A percentile compares a stretch with the other conserved stretches of the same genome.
phyloP scores from a whole-genome alignment of 2,329 filamentous ascomycete genomes.

The Colletotrichum nymphaeae region DNA sequence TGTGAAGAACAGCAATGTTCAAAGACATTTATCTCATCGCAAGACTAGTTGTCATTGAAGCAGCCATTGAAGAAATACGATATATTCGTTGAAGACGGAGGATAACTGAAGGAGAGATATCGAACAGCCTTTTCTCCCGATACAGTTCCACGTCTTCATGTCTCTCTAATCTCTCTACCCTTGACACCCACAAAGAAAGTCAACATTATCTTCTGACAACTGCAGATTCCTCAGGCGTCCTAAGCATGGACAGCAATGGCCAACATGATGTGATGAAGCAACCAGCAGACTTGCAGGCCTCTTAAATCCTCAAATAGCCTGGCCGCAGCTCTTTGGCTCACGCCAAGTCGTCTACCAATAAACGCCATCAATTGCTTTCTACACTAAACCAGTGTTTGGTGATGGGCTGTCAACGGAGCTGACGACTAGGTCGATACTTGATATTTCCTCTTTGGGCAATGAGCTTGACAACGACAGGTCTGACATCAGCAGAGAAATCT shows the following conservation, averaged over 20 bases:
- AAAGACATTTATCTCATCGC: too few relatives aligned
- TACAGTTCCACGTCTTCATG: too few relatives aligned
- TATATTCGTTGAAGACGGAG: too few relatives aligned
- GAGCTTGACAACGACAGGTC: neutral
- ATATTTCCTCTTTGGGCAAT: neutral
- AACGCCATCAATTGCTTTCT: neutral
- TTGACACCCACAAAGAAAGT: too few relatives aligned
- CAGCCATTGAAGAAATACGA: too few relatives aligned
- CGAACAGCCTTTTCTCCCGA: too few relatives aligned
- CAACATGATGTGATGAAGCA: too few relatives aligned
- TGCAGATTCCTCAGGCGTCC: neutral
- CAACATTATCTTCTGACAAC: neutral
- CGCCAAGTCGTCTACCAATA: neutral
- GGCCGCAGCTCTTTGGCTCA: neutral
- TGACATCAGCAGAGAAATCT: neutral
- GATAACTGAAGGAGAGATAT: fast-evolving
- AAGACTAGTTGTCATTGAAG: too few relatives aligned
- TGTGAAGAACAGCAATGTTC: too few relatives aligned
- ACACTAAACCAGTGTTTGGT: neutral
- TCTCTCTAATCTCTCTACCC: too few relatives aligned
- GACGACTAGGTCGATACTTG: neutral
- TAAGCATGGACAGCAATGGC: neutral
- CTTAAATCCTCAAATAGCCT: neutral
- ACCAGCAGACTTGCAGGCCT: neutral
- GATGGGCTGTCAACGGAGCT: neutral